Conservation (phyloP, 2,329 filamentous ascomycete genomes). For the Aspergillus sclerotialis region DNA sequence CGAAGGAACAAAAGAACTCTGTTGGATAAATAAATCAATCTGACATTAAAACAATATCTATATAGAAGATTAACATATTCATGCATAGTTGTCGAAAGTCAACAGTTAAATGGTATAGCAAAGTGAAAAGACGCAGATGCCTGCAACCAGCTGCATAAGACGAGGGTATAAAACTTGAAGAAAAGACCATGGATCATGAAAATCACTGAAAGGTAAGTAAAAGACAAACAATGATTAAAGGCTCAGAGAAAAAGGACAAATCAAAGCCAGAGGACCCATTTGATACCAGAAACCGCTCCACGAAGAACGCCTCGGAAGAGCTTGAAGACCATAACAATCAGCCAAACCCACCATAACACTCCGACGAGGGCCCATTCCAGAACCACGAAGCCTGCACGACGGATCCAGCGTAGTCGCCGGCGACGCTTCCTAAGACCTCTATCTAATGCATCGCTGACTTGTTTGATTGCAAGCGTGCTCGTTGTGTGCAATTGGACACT, state of each 20-base stretch:
- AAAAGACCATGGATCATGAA: not conserved
- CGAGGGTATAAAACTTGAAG: not conserved
- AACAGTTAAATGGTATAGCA: too few species aligned
- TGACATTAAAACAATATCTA: too few species aligned
- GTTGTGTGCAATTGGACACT: constrained; percentile 67
- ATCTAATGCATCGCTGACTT: constrained; percentile 68
- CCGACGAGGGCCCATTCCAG: constrained; percentile 85
- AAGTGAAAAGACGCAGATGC: not conserved
- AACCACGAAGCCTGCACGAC: constrained; percentile 68
- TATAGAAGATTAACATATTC: too few species aligned
- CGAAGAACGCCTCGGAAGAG: constrained; percentile 57
- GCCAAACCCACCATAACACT: constrained; percentile 92
- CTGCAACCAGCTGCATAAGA: not conserved
- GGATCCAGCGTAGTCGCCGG: constrained; percentile 66
- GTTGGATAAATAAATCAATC: too few species aligned
- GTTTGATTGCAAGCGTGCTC: constrained; percentile 73
- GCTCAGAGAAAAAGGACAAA: not conserved
- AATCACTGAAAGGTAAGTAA: constrained; percentile 1
- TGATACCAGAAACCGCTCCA: constrained; percentile 53
- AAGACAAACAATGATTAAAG: not conserved
- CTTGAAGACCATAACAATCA: constrained; percentile 71
- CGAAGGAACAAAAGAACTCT: too few species aligned
- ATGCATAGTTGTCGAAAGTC: too few species aligned
- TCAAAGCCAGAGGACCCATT: constrained; percentile 79
- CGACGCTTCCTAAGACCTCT: constrained; percentile 63